Conservation (phyloP, 208 protist genomes). For the Acanthamoeba rhysodes region DNA sequence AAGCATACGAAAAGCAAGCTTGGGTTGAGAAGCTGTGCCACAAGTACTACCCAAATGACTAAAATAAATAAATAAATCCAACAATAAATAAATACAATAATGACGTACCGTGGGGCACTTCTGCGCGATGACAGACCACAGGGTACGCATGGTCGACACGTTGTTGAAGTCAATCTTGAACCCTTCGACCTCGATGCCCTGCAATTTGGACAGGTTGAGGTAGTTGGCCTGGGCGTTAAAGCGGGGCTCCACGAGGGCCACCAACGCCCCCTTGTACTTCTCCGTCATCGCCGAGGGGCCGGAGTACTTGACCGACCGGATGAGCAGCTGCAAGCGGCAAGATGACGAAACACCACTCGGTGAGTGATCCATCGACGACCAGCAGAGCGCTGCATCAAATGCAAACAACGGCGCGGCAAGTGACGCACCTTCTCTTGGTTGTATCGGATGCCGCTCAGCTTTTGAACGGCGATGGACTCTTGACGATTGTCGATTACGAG, state of each 20-base stretch:
- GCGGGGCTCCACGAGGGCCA: conserved; percentile 23
- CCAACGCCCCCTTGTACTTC: conserved; percentile 53
- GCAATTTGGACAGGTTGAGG: conserved; percentile 65
- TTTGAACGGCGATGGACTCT: conserved; percentile 48
- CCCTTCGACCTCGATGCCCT: conserved; percentile 39
- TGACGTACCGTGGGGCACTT: conserved; percentile 67
- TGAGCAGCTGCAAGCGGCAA: conserved; percentile 13
- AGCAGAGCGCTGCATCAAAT: neutral
- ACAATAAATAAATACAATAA: neutral
- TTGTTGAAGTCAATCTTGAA: conserved; percentile 75
- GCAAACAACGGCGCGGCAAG: neutral
- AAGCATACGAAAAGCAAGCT: neutral
- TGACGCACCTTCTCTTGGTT: neutral
- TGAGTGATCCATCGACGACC: neutral
- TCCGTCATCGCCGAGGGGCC: neutral
- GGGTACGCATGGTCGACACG: conserved; percentile 27
- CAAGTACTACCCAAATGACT: neutral
- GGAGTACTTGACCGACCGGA: conserved; percentile 65
- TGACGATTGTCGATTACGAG: conserved; percentile 67
- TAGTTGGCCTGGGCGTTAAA: conserved; percentile 66
- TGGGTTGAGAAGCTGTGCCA: neutral
- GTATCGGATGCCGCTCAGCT: conserved; percentile 76
- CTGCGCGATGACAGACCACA: conserved; percentile 64
- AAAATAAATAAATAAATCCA: neutral
- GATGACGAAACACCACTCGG: neutral